phyloP scores from a whole-genome alignment of 164 flowering plant species.

The Kalanchoe fedtschenkoi region DNA sequence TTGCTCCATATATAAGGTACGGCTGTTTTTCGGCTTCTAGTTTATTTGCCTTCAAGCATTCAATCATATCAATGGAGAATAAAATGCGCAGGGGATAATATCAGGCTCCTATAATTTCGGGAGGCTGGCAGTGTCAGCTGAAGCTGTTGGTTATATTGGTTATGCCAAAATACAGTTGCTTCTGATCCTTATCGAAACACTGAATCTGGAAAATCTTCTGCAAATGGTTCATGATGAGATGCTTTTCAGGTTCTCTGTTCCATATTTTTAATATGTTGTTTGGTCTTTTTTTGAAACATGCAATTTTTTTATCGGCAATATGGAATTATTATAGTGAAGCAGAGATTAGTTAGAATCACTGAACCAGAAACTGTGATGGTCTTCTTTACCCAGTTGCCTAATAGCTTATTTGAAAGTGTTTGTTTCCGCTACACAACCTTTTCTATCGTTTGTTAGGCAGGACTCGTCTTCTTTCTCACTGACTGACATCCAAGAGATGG shows the following conservation, averaged over 20 bases:
- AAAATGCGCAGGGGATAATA: constrained; percentile 44
- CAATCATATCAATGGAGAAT: constrained; percentile 6
- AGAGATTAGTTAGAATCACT: not conserved
- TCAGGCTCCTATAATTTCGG: constrained; percentile 50
- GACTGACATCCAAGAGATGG: constrained; percentile 68
- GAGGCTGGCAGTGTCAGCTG: constrained; percentile 56
- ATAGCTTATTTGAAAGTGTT: not conserved
- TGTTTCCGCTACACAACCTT: constrained; percentile 2
- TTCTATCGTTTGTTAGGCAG: constrained; percentile 35
- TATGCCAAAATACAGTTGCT: constrained; percentile 72
- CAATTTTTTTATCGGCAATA: not conserved
- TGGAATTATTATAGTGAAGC: not conserved
- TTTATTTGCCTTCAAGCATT: not conserved
- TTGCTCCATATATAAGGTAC: constrained; percentile 71
- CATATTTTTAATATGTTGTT: not conserved
- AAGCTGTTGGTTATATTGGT: constrained; percentile 42
- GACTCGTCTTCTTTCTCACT: constrained; percentile 41
- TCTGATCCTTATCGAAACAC: constrained; percentile 71
- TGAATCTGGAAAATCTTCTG: constrained; percentile 75
- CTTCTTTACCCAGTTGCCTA: not conserved
- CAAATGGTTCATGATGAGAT: constrained; percentile 75
- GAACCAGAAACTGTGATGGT: not conserved
- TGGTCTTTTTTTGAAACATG: not conserved
- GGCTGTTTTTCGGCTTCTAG: constrained; percentile 1
- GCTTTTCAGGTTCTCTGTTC: constrained; percentile 53